Conservation (phyloP, 305 asterid species). For the Withania somnifera region DNA sequence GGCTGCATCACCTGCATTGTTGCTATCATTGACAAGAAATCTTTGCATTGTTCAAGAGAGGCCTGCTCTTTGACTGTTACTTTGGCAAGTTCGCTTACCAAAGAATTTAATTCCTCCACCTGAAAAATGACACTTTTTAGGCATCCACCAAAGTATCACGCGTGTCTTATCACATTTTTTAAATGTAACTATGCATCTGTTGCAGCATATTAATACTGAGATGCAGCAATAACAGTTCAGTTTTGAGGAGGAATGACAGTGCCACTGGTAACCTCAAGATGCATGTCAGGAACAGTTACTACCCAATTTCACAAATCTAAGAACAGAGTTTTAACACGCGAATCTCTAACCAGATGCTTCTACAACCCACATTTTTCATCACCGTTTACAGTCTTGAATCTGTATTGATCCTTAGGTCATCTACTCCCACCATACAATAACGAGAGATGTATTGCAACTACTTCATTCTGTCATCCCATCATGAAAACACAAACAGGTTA, state of each 20-base stretch:
- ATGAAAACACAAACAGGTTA: neutral
- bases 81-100: constrained; percentile 63
- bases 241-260: neutral
- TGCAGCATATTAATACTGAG: neutral
- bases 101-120: constrained; percentile 62
- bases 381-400: neutral
- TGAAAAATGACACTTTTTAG: constrained; percentile 18
- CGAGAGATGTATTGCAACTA: neutral
- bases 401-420: neutral
- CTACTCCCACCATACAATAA: neutral
- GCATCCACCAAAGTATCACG: neutral
- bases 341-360: neutral
- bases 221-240: neutral
- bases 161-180: neutral
- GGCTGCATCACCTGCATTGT: constrained; percentile 53
- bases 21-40: constrained; percentile 46
- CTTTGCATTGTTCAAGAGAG: constrained; percentile 61
- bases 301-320: neutral
- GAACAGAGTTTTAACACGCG: neutral
- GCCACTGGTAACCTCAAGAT: neutral
- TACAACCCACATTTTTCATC: neutral
- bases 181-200: neutral
- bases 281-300: neutral
- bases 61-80: constrained; percentile 54
- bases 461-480: neutral